Base-by-base conservation (phyloP, 1,139 yeast species). In the Yamadazyma aaseri region DNA sequence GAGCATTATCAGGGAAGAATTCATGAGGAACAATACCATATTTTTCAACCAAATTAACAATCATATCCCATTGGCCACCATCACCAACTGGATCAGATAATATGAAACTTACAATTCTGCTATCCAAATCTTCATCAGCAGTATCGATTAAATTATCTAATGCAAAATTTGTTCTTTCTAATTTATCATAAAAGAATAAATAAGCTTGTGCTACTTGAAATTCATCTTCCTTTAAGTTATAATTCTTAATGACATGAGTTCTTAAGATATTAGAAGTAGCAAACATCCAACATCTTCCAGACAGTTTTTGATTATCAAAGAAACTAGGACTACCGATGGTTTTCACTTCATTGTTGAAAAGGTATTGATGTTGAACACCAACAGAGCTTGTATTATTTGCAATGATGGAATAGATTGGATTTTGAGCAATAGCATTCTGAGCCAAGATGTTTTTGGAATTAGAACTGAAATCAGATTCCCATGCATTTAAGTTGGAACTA, bases 41-140 rank as follows among this genome's bases (percentile, higher is more conserved):
- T 58, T 86, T 86, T 44, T 76, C 76, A 35, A 86, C 74, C 42
- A 86, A 58, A 56, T 84, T 84, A 28, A 81, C 68, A 56, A 84
- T 75, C 92, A 86, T 82, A 48, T 82, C 83, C 73, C 84, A 86
- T 58, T 86, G 95, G 32, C 95, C 95, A 46, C 95, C 95, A 51
- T 86, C 95, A 36, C 73, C 59, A 32, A 80, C 76, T 9, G 95
- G 94, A 35, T 73, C 79, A 6, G 62, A 46, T 40, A 85, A 63
- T 39, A 86, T 60, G 47, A 71, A 77, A 55, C 78, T 82, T 32
- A 84, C 74, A 37, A 84, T 56, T 48, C 94, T 71, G 1, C 87
- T 79, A 42, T 79, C 89, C 36, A 81, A 72, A 17, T 72, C 79
- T 54, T 80, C 80, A 18, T 68, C 73, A 18, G 74, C 70, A 16